Conservation (phyloP, 768 basidiomycete genomes). For the Tricholoma matsutake region DNA sequence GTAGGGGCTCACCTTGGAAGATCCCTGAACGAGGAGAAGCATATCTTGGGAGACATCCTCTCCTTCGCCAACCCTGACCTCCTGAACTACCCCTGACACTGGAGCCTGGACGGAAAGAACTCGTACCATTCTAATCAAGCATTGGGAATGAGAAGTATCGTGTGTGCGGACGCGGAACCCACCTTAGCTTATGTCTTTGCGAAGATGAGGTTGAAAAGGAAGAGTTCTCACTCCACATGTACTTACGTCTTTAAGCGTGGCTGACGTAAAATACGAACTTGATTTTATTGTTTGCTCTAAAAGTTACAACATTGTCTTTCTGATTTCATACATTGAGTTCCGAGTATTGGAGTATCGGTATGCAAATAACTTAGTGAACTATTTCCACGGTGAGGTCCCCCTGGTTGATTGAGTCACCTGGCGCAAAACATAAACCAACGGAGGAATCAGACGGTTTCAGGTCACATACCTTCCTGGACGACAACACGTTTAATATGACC, state of each 20-base stretch:
- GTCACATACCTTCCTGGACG: conserved; percentile 72
- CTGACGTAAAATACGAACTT: too few relatives aligned
- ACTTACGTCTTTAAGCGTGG: too few relatives aligned
- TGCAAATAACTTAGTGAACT: conserved; percentile 34
- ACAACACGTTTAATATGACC: conserved; percentile 94
- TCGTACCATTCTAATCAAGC: too few relatives aligned
- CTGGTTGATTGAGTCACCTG: conserved; percentile 92
- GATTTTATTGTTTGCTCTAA: background rate
- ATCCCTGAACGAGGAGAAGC: too few relatives aligned
- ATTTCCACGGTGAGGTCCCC: conserved; percentile 92
- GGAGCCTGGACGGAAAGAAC: background rate
- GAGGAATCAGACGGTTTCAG: background rate
- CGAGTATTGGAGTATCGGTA: background rate
- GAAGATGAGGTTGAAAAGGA: too few relatives aligned
- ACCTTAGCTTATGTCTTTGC: too few relatives aligned
- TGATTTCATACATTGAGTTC: conserved; percentile 4
- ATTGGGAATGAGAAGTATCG: too few relatives aligned
- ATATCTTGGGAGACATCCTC: too few relatives aligned
- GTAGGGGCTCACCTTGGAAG: too few relatives aligned
- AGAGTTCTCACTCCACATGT: too few relatives aligned
- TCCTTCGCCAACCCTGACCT: background rate
- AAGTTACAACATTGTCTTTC: conserved; percentile 6
- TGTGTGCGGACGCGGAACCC: too few relatives aligned
- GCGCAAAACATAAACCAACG: conserved; percentile 7
- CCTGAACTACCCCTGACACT: background rate